Evolutionary conservation across 2,329 filamentous ascomycete species (phyloP).

Genomic region (Onygena corvina): DNA sequence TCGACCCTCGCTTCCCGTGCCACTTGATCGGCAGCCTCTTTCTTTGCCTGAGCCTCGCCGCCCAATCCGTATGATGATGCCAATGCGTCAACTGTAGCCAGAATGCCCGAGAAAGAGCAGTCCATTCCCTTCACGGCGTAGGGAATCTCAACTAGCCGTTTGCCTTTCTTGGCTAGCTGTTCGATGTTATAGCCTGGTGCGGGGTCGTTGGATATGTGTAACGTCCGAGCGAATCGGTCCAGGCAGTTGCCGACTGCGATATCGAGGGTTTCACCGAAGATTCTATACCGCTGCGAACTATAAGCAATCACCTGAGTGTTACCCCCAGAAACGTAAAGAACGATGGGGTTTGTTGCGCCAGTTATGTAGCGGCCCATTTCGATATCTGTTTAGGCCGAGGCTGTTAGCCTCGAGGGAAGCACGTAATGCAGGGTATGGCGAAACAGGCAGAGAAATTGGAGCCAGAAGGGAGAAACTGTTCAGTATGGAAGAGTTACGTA

Average conservation of each 20-base stretch:
- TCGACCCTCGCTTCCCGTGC: slow-evolving; percentile 9
- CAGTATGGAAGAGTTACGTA: slow-evolving; percentile 30
- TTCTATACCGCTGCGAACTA: slow-evolving; percentile 84
- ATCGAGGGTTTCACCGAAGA: slow-evolving; percentile 94
- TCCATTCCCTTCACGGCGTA: slow-evolving; percentile 99
- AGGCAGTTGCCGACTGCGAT: slow-evolving; percentile 97
- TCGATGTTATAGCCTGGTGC: slow-evolving; percentile 98
- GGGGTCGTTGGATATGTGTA: slow-evolving; percentile 87
- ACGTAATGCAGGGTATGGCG: too few relatives aligned
- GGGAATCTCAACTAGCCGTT: slow-evolving; percentile 68
- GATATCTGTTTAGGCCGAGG: slow-evolving; percentile 48
- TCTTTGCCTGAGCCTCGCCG: slow-evolving; percentile 41
- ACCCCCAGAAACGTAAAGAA: slow-evolving; percentile 87
- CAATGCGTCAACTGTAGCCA: slow-evolving; percentile 69
- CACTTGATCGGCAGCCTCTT: slow-evolving; percentile 22
- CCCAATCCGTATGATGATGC: slow-evolving; percentile 43
- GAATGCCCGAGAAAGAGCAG: slow-evolving; percentile 85
- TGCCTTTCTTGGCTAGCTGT: slow-evolving; percentile 67
- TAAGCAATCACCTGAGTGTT: slow-evolving; percentile 99
- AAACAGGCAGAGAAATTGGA: not conserved
- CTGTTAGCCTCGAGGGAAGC: not conserved
- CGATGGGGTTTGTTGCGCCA: slow-evolving; percentile 78
- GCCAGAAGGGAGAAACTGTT: not conserved
- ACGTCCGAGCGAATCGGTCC: slow-evolving; percentile 83
- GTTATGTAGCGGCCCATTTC: slow-evolving; percentile 96